phyloP scores from a whole-genome alignment of 352 stramenopile species.

The Phytophthora constricta region DNA sequence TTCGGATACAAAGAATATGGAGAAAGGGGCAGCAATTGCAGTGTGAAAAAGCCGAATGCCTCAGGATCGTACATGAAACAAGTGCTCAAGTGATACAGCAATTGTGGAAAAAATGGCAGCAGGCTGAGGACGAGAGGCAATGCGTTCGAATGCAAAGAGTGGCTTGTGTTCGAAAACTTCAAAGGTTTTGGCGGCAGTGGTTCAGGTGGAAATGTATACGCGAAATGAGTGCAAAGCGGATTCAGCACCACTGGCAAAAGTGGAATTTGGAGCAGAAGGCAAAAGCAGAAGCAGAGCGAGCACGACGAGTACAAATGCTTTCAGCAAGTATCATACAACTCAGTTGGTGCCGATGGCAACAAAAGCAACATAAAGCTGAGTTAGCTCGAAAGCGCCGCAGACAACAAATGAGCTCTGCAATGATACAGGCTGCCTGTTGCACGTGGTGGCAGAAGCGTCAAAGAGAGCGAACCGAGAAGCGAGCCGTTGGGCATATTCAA shows the following conservation, averaged over 20 bases:
- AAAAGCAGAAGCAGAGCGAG: constrained; percentile 9
- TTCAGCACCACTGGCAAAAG: constrained; percentile 17
- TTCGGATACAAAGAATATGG: constrained; percentile 33
- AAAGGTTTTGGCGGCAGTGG: constrained; percentile 24
- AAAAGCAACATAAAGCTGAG: constrained; percentile 6
- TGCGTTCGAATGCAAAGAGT: constrained; percentile 15
- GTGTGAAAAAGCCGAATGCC: constrained; percentile 19
- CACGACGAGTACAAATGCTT: constrained; percentile 7
- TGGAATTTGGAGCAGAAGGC: neutral
- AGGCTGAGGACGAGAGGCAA: constrained; percentile 7
- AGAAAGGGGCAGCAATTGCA: constrained; percentile 15
- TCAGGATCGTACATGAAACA: constrained; percentile 10
- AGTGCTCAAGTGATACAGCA: constrained; percentile 30
- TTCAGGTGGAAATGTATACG: constrained; percentile 3
- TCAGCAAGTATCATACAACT: constrained; percentile 8
- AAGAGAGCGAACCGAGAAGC: neutral
- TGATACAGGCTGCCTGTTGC: constrained; percentile 12
- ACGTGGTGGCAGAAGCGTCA: constrained; percentile 7
- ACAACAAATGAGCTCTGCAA: constrained; percentile 5
- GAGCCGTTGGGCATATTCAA: constrained; percentile 13
- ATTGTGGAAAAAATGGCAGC: constrained; percentile 21
- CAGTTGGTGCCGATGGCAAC: constrained; percentile 8
- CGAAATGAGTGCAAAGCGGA: constrained; percentile 14
- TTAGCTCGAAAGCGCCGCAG: constrained; percentile 3
- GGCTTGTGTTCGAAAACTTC: constrained; percentile 18